Base-by-base conservation (phyloP, 495 filamentous ascomycete genomes). In the Schizothecium vesticola region DNA sequence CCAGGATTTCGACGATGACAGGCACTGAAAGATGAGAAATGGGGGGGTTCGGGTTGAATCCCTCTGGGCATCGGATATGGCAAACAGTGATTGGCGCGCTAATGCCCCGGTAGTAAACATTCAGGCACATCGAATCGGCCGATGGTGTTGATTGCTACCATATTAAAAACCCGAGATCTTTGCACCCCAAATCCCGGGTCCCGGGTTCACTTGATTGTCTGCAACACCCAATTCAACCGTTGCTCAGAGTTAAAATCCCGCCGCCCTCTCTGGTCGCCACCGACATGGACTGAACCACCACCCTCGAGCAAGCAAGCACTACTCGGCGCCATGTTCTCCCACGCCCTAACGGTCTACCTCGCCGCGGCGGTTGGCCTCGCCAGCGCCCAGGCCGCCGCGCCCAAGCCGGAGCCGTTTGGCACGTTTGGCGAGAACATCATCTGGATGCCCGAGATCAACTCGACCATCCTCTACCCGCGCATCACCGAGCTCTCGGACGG, bases 401-500 rank as follows among this genome's bases (percentile, higher is more conserved):
- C 65, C 31, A 56, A 56, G 31, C 67, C 67, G 13, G n/a, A 68
- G 24, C 60, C 60, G 3, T 68, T 63, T 21, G 61, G 67, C 51
- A 63, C 61, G 0, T 68, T 68, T 51, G 61, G 28, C 1, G 61
- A 68, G 16, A 68, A 68, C 22, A 26, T 64, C 3, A 68, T 68
- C 24, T 68, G 61, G 60, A 24, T 22, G 67, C 67, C 67, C 22
- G 10, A 10, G 11, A 55, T 24, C 23, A 68, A 63, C 67, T 31
- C 19, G 25, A 68, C 67, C 55, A 81, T 83, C 2, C 76, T 86
- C 1, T 87, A 87, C 71, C 81, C 84, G 19, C 82, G 85, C 26
- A 81, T 80, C 0, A 75, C 81, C 19, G 76, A 83, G 65, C 81
- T 87, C n/a, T 67, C 72, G 1, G 76, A 79, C 55, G 77, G 81